Conservation (phyloP, 73 alveolate genomes). For the Symbiodinium natans region DNA sequence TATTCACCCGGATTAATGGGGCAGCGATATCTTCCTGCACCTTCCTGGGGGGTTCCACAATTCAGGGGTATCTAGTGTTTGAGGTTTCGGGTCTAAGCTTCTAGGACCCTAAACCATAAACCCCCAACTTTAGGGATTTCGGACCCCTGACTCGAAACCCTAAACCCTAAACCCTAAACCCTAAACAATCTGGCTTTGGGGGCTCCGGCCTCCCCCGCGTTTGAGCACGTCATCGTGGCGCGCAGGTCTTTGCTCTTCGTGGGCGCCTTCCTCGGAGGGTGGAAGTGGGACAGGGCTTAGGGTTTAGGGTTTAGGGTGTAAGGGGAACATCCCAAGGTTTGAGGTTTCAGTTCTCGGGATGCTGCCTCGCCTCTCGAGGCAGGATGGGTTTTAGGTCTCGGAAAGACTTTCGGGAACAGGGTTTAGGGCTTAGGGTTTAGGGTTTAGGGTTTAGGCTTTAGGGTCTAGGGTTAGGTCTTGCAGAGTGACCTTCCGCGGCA, state of each 20-base stretch:
- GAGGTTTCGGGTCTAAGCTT: background rate
- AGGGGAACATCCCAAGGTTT: no score
- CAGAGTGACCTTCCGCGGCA: no score
- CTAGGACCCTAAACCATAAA: no score
- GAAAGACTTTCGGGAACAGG: background rate
- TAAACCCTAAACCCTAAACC: background rate
- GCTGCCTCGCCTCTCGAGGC: no score
- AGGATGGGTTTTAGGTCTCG: no score
- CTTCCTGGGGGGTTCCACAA: no score
- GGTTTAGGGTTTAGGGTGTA: background rate
- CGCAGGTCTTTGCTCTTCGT: slow-evolving; percentile 82
- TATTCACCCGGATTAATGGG: no score
- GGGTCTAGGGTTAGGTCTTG: background rate
- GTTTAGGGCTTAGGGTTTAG: background rate
- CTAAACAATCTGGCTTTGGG: no score
- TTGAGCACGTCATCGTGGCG: slow-evolving; percentile 73
- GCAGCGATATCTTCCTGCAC: no score
- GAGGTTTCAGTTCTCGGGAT: no score
- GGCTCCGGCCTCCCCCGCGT: slow-evolving; percentile 51
- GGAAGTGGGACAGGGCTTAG: background rate
- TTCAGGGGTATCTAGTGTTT: background rate
- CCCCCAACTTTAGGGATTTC: no score
- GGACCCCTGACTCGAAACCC: no score
- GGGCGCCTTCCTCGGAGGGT: slow-evolving; percentile 62
- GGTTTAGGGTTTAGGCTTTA: background rate